Percentiles rank a stretch among this genome's conserved stretches.
phyloP scores from a whole-genome alignment of 2,329 filamentous ascomycete genomes.

The Onygenales sp. region DNA sequence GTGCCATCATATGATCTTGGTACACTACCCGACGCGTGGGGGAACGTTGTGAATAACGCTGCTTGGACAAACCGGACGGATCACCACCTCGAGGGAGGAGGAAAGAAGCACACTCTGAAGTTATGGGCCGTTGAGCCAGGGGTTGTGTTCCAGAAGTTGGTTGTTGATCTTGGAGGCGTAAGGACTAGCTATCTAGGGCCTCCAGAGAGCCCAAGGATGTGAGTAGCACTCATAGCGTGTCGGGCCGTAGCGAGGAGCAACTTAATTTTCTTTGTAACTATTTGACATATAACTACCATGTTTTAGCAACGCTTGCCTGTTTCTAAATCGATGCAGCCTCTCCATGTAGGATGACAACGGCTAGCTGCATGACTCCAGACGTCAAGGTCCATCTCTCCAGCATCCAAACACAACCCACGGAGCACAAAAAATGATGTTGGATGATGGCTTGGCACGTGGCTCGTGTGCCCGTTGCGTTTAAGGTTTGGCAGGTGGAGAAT shows the following conservation, averaged over 20 bases:
- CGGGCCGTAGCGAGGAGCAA: neutral
- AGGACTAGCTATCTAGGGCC: conserved; percentile 47
- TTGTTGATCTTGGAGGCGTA: conserved; percentile 48
- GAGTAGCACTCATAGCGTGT: too few species aligned
- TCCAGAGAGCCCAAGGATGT: conserved; percentile 37
- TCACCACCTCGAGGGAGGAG: conserved; percentile 27
- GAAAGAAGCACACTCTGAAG: conserved; percentile 37
- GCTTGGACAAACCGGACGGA: conserved; percentile 23
- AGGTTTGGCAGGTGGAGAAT: too few species aligned
- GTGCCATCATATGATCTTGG: conserved; percentile 21
- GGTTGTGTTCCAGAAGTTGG: conserved; percentile 47
- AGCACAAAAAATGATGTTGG: too few species aligned
- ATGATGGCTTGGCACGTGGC: too few species aligned
- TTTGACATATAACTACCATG: neutral
- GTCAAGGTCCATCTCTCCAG: too few species aligned
- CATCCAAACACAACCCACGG: too few species aligned
- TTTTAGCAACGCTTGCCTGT: neutral
- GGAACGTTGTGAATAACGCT: conserved; percentile 7
- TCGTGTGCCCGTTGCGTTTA: too few species aligned
- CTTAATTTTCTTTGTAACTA: neutral
- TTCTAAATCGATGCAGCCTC: too few species aligned
- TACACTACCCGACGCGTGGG: conserved; percentile 11
- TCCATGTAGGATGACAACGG: too few species aligned
- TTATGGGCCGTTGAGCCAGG: conserved; percentile 46
- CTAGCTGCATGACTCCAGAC: too few species aligned